These are phyloP conservation scores for Moesziomyces sp. DNA, from an alignment of 1,284 basidiomycete genomes.

Conservation along the genomic window DNA sequence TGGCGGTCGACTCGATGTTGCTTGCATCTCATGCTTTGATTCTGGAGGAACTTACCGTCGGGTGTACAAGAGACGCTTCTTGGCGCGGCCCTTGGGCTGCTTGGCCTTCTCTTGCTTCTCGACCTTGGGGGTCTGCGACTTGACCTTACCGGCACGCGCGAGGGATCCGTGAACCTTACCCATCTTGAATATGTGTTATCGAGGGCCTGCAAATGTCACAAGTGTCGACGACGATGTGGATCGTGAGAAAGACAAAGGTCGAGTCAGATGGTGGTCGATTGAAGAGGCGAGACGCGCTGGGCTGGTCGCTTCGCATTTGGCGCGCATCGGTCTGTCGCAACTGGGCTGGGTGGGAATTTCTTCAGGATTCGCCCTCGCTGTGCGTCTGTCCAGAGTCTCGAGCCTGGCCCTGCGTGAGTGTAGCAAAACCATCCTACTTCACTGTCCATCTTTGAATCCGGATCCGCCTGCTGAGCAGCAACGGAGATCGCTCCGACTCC, in stretches of 20 bases:
- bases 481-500: no score
- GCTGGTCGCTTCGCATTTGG: background rate
- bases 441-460: no score
- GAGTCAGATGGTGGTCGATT: conserved; percentile 23
- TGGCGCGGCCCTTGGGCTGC: conserved; percentile 91
- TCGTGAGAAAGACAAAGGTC: conserved; percentile 1
- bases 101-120: conserved; percentile 99
- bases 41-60: conserved; percentile 76
- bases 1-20: conserved; percentile 3
- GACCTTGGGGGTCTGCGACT: conserved; percentile 89
- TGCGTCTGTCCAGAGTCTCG: no score
- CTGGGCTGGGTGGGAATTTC: background rate
- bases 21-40: background rate
- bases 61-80: conserved; percentile 95
- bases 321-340: conserved; percentile 10
- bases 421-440: no score
- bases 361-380: background rate
- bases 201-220: conserved; percentile 20
- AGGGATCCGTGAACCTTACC: conserved; percentile 96
- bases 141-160: conserved; percentile 99
- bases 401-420: no score
- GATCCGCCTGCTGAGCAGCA: no score
- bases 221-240: background rate
- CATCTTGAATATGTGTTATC: conserved; percentile 68
- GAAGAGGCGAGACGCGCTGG: background rate